Conservation (phyloP, 164 flowering plant species). For the Paratinospora sagittata region DNA sequence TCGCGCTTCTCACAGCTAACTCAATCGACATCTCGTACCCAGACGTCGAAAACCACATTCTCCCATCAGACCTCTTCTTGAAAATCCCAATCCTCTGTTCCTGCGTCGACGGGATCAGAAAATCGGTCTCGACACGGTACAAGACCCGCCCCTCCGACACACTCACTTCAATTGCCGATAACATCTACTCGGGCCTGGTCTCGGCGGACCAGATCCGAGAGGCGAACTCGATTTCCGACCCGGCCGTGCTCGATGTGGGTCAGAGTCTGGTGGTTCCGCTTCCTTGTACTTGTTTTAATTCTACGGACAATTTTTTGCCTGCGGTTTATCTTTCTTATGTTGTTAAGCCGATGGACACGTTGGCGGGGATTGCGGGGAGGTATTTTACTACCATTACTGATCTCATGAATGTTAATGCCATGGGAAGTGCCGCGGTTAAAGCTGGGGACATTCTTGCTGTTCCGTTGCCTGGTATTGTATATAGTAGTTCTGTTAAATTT, state of each 20-base stretch:
- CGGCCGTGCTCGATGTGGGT: constrained; percentile 56
- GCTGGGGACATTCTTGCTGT: constrained; percentile 85
- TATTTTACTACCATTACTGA: constrained; percentile 72
- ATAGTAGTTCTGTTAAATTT: background rate
- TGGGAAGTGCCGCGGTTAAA: constrained; percentile 52
- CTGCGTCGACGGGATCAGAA: constrained; percentile 84
- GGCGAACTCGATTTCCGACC: constrained; percentile 65
- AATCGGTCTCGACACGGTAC: constrained; percentile 56
- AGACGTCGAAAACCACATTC: constrained; percentile 86
- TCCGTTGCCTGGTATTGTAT: constrained; percentile 87
- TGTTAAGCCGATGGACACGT: constrained; percentile 51
- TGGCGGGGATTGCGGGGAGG: constrained; percentile 54
- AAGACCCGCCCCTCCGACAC: constrained; percentile 74
- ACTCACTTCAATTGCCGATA: constrained; percentile 46
- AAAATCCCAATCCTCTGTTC: constrained; percentile 73
- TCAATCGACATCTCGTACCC: constrained; percentile 80
- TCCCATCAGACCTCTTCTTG: constrained; percentile 67
- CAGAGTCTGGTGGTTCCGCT: constrained; percentile 56
- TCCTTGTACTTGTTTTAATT: constrained; percentile 90
- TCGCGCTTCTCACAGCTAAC: constrained; percentile 70
- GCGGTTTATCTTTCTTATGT: constrained; percentile 81
- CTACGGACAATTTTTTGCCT: constrained; percentile 62
- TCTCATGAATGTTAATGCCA: constrained; percentile 81
- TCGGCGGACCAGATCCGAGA: constrained; percentile 76
- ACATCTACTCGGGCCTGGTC: constrained; percentile 62